Evolutionary conservation across 305 asterid genomes (phyloP).

Genomic region (Ajuga reptans): DNA sequence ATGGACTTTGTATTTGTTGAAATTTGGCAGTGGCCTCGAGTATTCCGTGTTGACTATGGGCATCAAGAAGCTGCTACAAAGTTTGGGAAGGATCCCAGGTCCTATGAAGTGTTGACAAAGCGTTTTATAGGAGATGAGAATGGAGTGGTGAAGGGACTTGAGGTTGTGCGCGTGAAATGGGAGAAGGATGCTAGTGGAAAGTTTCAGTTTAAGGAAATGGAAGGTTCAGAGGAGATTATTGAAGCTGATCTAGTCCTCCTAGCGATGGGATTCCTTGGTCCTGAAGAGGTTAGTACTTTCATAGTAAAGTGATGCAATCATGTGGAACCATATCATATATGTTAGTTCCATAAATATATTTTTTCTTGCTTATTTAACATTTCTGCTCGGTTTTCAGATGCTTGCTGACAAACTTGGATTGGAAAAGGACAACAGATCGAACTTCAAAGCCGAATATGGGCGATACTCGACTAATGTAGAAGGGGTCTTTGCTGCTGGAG

Average conservation of each 20-base stretch:
- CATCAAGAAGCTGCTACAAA: conserved; percentile 90
- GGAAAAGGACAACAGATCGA: conserved; percentile 73
- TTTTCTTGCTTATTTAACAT: neutral
- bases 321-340: neutral
- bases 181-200: conserved; percentile 83
- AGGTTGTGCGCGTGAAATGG: conserved; percentile 71
- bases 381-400: conserved; percentile 35
- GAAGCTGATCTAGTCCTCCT: conserved; percentile 79
- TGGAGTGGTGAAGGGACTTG: conserved; percentile 78
- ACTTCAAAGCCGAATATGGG: conserved; percentile 89
- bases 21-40: conserved; percentile 78
- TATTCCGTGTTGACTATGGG: conserved; percentile 91
- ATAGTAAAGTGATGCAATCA: neutral
- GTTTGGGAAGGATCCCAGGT: conserved; percentile 90
- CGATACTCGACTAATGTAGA: conserved; percentile 71
- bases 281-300: conserved; percentile 67
- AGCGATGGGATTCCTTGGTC: conserved; percentile 99
- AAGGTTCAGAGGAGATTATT: conserved; percentile 86
- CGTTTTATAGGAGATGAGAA: conserved; percentile 76
- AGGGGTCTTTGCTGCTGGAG: conserved; percentile 95
- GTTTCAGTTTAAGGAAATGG: conserved; percentile 84
- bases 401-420: conserved; percentile 73
- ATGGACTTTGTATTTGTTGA: neutral
- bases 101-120: conserved; percentile 87
- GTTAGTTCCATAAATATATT: neutral